These are phyloP conservation scores for Cephalotrichum gorgonifer DNA, from an alignment of 2,329 filamentous ascomycete species.

Conservation along the genomic window DNA sequence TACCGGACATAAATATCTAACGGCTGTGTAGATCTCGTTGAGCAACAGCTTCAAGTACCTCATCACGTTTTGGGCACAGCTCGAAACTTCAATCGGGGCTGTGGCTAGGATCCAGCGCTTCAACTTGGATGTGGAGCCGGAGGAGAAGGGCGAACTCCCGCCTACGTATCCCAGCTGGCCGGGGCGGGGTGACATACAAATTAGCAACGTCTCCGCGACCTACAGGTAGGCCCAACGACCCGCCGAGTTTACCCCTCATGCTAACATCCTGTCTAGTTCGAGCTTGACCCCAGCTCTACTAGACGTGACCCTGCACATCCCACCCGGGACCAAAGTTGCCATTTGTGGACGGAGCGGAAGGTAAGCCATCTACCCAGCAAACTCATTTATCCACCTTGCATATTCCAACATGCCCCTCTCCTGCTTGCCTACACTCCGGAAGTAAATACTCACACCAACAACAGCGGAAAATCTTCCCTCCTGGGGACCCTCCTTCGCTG, in stretches of 20 bases:
- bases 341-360: constrained; percentile 24
- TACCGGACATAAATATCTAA: background rate
- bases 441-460: background rate
- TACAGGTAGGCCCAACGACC: constrained; percentile 13
- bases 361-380: too few relatives aligned
- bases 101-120: constrained; percentile 17
- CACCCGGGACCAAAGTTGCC: constrained; percentile 20
- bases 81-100: constrained; percentile 18
- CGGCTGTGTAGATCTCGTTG: constrained; percentile 8
- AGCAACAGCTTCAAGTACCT: constrained; percentile 18
- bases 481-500: constrained; percentile 28
- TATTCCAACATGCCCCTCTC: background rate
- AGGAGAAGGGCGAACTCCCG: constrained; percentile 8
- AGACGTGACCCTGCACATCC: constrained; percentile 17
- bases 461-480: constrained; percentile 32
- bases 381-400: too few relatives aligned
- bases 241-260: background rate
- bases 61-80: constrained; percentile 19
- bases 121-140: constrained; percentile 11
- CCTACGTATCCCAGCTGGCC: constrained; percentile 17
- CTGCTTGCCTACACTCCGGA: too few relatives aligned
- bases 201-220: constrained; percentile 20
- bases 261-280: background rate
- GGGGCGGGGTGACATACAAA: constrained; percentile 15
- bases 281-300: constrained; percentile 13